Evolutionary conservation across 768 basidiomycete species (phyloP).

Genomic region (Tephrocybe sp.): DNA sequence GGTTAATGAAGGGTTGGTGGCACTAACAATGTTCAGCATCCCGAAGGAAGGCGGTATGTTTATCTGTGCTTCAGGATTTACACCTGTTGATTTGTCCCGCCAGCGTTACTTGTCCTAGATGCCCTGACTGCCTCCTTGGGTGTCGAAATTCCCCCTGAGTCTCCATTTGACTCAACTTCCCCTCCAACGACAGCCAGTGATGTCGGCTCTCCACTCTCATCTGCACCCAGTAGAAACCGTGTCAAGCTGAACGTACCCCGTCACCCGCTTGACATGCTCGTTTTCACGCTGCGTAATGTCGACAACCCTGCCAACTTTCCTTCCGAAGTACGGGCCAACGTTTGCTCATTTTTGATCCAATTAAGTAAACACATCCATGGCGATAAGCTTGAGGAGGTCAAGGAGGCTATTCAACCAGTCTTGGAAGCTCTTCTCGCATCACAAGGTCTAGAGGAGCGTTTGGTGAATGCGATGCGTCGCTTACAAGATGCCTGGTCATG

Average conservation of each 20-base stretch:
- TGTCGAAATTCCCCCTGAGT: constrained; percentile 32
- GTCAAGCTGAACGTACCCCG: constrained; percentile 44
- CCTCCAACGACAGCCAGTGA: constrained; percentile 42
- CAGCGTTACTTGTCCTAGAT: constrained; percentile 64
- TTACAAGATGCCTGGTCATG: constrained; percentile 42
- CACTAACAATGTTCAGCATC: constrained; percentile 74
- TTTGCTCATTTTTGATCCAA: constrained; percentile 71
- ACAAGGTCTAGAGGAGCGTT: constrained; percentile 42
- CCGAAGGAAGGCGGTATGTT: constrained; percentile 63
- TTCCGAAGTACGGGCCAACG: constrained; percentile 76
- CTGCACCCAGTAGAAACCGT: constrained; percentile 36
- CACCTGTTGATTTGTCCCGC: constrained; percentile 1
- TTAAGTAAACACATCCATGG: constrained; percentile 53
- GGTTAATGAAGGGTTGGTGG: constrained; percentile 87
- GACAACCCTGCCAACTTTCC: constrained; percentile 59
- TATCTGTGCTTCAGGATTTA: background rate
- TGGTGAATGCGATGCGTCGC: constrained; percentile 38
- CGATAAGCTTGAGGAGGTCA: constrained; percentile 47
- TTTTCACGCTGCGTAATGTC: constrained; percentile 58
- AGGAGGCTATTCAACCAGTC: constrained; percentile 48
- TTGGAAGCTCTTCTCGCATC: constrained; percentile 50
- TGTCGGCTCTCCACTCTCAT: constrained; percentile 46
- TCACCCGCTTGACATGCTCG: constrained; percentile 68
- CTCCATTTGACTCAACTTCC: constrained; percentile 36
- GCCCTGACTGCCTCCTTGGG: constrained; percentile 55